Conservation (phyloP, 768 basidiomycete genomes). For the Lentinus brumalis region DNA sequence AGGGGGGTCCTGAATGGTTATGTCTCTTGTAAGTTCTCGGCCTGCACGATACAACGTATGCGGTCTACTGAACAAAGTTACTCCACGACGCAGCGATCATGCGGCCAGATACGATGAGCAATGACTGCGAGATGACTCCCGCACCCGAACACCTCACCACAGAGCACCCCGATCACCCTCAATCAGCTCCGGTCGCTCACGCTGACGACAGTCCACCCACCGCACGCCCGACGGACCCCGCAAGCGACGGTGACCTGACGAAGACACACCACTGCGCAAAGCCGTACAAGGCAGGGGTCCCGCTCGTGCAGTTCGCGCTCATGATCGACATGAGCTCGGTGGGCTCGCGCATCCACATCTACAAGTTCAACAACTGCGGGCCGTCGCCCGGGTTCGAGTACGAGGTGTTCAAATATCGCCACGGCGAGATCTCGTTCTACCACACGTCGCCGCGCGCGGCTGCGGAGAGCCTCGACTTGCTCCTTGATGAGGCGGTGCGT, state of each 20-base stretch:
- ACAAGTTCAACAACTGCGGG: conserved; percentile 95
- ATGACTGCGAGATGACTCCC: conserved; percentile 3
- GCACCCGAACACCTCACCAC: conserved; percentile 4
- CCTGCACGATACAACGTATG: not conserved
- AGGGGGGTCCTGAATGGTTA: conserved; percentile 31
- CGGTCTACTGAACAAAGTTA: not conserved
- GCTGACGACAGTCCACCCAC: conserved; percentile 18
- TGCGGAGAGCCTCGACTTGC: conserved; percentile 73
- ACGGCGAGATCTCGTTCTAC: conserved; percentile 78
- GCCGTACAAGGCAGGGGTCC: conserved; percentile 49
- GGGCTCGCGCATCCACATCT: conserved; percentile 95
- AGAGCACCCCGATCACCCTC: not conserved
- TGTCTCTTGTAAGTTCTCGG: conserved; percentile 27
- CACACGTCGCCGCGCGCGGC: conserved; percentile 62
- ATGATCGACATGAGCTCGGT: conserved; percentile 99
- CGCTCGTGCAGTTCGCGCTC: conserved; percentile 87
- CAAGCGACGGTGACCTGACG: conserved; percentile 72
- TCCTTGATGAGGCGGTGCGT: conserved; percentile 78
- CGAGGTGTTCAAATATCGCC: conserved; percentile 84
- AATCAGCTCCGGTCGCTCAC: conserved; percentile 6
- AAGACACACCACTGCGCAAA: conserved; percentile 72
- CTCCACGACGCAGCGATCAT: conserved; percentile 14
- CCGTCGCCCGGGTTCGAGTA: conserved; percentile 81
- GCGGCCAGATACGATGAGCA: conserved; percentile 7
- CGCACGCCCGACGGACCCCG: conserved; percentile 56